Percentiles rank a stretch among this genome's conserved stretches.
phyloP scores from a whole-genome alignment of 2,329 filamentous ascomycete species.

The Calonectria fujianensis region DNA sequence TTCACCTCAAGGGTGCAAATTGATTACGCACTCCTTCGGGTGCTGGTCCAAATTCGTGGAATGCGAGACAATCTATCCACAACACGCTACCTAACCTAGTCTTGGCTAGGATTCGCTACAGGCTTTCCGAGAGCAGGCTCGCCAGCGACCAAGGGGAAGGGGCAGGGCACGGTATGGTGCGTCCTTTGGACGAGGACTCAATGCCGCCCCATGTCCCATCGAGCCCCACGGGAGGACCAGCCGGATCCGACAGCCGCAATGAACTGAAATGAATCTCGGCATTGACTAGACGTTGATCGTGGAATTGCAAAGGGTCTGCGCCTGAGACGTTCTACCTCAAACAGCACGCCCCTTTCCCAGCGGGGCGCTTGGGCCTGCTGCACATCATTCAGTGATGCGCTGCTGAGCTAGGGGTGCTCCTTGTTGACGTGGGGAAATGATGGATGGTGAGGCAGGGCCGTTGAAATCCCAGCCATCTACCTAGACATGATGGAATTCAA shows the following conservation, averaged over 20 bases:
- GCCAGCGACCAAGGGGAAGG: slow-evolving; percentile 1
- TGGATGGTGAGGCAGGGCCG: slow-evolving; percentile 35
- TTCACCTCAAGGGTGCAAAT: slow-evolving; percentile 24
- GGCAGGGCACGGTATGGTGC: slow-evolving; percentile 28
- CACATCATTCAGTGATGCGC: slow-evolving; percentile 53
- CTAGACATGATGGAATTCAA: slow-evolving; percentile 20
- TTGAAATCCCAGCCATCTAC: slow-evolving; percentile 29
- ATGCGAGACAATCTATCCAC: slow-evolving; percentile 44
- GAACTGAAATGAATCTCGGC: slow-evolving; percentile 8
- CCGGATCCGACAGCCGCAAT: slow-evolving; percentile 32
- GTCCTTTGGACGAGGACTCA: slow-evolving; percentile 38
- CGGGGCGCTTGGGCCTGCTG: slow-evolving; percentile 53
- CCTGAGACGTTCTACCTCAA: slow-evolving; percentile 43
- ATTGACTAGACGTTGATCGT: slow-evolving; percentile 34
- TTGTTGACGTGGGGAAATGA: slow-evolving; percentile 49
- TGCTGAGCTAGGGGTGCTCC: slow-evolving; percentile 43
- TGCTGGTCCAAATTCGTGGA: slow-evolving; percentile 48
- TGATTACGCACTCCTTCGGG: slow-evolving; percentile 39
- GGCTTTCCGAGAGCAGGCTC: slow-evolving; percentile 21
- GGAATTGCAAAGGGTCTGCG: slow-evolving; percentile 45
- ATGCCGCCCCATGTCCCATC: slow-evolving; percentile 37
- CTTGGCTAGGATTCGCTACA: slow-evolving; percentile 34
- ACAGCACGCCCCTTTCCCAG: slow-evolving; percentile 45
- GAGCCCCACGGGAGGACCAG: slow-evolving; percentile 34
- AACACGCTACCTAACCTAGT: slow-evolving; percentile 33